These are phyloP conservation scores for Boletus bicolor DNA, from an alignment of 768 basidiomycete species.

Conservation along the genomic window DNA sequence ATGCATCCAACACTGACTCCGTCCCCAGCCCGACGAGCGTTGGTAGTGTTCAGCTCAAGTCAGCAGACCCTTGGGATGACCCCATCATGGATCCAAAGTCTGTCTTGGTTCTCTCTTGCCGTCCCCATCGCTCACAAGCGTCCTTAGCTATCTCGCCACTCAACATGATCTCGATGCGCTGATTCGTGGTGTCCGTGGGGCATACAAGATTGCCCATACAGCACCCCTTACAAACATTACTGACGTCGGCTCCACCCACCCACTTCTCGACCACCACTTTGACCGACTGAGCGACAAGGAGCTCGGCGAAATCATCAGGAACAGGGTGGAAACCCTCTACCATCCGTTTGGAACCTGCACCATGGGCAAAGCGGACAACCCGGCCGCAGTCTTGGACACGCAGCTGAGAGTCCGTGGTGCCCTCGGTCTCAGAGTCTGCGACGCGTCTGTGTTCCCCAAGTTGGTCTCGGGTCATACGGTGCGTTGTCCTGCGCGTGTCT, in stretches of 20 bases:
- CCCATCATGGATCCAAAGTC: constrained; percentile 47
- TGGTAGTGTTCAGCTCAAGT: constrained; percentile 40
- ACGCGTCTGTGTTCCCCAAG: constrained; percentile 45
- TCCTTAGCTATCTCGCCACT: constrained; percentile 40
- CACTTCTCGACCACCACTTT: constrained; percentile 38
- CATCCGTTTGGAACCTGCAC: constrained; percentile 41
- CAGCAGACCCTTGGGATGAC: constrained; percentile 38
- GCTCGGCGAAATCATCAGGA: constrained; percentile 33
- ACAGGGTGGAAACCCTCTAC: constrained; percentile 40
- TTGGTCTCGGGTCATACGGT: constrained; percentile 47
- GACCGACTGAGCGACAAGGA: constrained; percentile 32
- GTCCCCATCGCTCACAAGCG: background rate
- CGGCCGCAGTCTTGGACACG: constrained; percentile 42
- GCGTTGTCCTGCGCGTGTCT: constrained; percentile 7
- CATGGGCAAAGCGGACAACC: constrained; percentile 39
- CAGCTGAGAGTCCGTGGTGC: constrained; percentile 42
- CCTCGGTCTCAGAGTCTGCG: constrained; percentile 42
- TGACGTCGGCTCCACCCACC: constrained; percentile 29
- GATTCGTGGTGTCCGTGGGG: constrained; percentile 39
- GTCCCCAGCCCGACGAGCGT: constrained; percentile 41
- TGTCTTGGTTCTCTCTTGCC: constrained; percentile 3
- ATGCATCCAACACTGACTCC: background rate
- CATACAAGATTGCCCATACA: constrained; percentile 36
- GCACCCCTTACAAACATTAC: constrained; percentile 38
- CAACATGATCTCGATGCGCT: constrained; percentile 39